phyloP scores from a whole-genome alignment of 2,329 filamentous ascomycete genomes.

The Endocalyx cinctus region DNA sequence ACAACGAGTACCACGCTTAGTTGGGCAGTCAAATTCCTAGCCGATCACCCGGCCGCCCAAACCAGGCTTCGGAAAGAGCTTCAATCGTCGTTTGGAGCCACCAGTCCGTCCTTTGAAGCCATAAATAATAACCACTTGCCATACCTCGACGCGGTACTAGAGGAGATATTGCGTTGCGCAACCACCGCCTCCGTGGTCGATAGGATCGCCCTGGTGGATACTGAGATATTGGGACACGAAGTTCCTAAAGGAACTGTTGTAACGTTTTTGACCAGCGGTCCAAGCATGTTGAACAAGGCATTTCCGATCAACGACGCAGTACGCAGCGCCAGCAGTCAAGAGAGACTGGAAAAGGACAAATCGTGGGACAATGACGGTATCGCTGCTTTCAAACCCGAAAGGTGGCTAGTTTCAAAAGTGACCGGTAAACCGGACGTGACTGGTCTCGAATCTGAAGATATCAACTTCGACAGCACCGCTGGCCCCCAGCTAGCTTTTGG shows the following conservation, averaged over 20 bases:
- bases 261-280: constrained; percentile 34
- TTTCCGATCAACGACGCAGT: constrained; percentile 34
- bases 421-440: constrained; percentile 8
- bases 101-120: constrained; percentile 6
- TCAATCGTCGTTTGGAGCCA: constrained; percentile 9
- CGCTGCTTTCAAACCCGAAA: constrained; percentile 14
- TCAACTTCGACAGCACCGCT: constrained; percentile 10
- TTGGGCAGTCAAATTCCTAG: constrained; percentile 15
- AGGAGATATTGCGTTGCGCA: constrained; percentile 70
- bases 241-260: constrained; percentile 67
- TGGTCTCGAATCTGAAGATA: constrained; percentile 3
- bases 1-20: constrained; percentile 17
- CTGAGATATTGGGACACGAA: constrained; percentile 57
- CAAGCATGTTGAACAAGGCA: constrained; percentile 46
- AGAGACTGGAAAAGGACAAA: constrained; percentile 47
- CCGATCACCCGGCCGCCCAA: constrained; percentile 10
- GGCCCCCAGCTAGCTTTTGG: constrained; percentile 15
- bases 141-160: constrained; percentile 75
- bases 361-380: constrained; percentile 58
- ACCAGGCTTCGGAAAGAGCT: constrained; percentile 10
- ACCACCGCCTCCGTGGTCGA: constrained; percentile 67
- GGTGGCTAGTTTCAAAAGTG: constrained; percentile 15
- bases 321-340: constrained; percentile 53
- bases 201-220: constrained; percentile 61
- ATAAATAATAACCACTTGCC: constrained; percentile 41